A percentile compares a stretch with the other conserved stretches of the same genome.
Evolutionary conservation across 768 basidiomycete species (phyloP).

Genomic region (Termitomyces sp.): DNA sequence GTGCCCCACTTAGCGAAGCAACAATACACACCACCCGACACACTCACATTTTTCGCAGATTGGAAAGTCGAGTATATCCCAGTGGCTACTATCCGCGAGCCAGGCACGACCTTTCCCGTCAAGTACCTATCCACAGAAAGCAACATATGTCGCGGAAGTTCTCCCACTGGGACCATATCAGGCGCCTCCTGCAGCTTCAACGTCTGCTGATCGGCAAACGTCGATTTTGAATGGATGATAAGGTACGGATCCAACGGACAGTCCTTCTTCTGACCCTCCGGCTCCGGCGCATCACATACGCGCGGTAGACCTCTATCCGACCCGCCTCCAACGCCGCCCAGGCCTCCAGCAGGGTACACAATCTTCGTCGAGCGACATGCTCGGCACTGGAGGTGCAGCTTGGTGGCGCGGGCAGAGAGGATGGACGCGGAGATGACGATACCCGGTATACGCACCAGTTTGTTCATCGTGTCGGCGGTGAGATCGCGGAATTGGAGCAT

Average conservation of each 20-base stretch:
- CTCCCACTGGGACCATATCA: constrained; percentile 99
- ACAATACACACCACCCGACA: not conserved
- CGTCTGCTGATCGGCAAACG: constrained; percentile 93
- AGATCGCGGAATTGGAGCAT: constrained; percentile 92
- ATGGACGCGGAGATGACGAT: constrained; percentile 98
- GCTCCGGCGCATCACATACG: constrained; percentile 74
- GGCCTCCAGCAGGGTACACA: constrained; percentile 69
- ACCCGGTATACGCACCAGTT: constrained; percentile 92
- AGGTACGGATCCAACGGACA: constrained; percentile 96
- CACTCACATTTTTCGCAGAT: constrained; percentile 71
- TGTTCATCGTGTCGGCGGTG: constrained; percentile 91
- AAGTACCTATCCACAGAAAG: constrained; percentile 88
- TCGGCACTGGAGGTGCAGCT: constrained; percentile 89
- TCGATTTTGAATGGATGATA: constrained; percentile 90
- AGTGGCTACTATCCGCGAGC: constrained; percentile 91
- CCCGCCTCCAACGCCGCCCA: constrained; percentile 86
- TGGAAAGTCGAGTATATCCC: constrained; percentile 98
- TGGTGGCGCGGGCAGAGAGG: constrained; percentile 88
- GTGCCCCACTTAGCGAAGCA: not conserved
- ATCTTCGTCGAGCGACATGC: constrained; percentile 78
- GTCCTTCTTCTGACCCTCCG: constrained; percentile 85
- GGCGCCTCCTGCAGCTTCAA: constrained; percentile 98
- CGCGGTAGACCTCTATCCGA: constrained; percentile 83
- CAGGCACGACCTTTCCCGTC: constrained; percentile 91
- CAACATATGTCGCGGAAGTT: constrained; percentile 92